Percentiles rank a stretch among this genome's conserved stretches.
phyloP scores from a whole-genome alignment of 306 rosid species.

The Ammopiptanthus mongolicus region DNA sequence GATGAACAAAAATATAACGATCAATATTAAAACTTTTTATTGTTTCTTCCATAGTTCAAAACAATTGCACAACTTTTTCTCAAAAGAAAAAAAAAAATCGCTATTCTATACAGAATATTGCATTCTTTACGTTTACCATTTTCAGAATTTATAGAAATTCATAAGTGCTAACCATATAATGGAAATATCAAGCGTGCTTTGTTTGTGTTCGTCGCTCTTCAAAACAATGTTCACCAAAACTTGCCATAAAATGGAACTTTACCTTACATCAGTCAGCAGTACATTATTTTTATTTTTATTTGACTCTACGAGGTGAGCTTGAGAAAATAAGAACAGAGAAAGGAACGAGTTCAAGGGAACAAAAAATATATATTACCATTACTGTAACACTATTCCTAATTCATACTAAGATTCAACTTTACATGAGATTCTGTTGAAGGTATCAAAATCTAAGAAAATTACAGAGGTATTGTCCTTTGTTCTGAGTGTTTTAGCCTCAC shows the following conservation, averaged over 20 bases:
- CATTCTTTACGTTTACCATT: neutral
- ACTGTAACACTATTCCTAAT: slow-evolving; percentile 38
- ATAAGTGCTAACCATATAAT: neutral
- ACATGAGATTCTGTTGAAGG: slow-evolving; percentile 52
- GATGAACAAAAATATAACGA: no score
- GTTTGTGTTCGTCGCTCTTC: neutral
- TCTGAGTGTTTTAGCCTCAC: slow-evolving; percentile 86
- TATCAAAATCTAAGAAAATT: slow-evolving; percentile 87
- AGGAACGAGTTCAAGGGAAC: neutral
- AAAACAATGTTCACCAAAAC: neutral
- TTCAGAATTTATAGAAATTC: neutral
- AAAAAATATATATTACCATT: slow-evolving; percentile 23
- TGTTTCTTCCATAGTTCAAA: no score
- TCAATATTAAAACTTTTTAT: no score
- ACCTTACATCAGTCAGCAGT: neutral
- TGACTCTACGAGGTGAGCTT: neutral
- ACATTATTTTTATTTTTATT: neutral
- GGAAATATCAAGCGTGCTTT: neutral
- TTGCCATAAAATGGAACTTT: neutral
- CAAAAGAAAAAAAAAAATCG: no score
- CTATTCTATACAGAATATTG: neutral
- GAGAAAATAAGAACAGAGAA: slow-evolving; percentile 8
- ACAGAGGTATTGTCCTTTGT: slow-evolving; percentile 96
- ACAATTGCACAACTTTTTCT: no score
- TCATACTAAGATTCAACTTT: slow-evolving; percentile 67